Evolutionary conservation across 2,329 filamentous ascomycete genomes (phyloP), one percentile per base, ranked within the genome.

Genomic region (Helotiales sp.): DNA sequence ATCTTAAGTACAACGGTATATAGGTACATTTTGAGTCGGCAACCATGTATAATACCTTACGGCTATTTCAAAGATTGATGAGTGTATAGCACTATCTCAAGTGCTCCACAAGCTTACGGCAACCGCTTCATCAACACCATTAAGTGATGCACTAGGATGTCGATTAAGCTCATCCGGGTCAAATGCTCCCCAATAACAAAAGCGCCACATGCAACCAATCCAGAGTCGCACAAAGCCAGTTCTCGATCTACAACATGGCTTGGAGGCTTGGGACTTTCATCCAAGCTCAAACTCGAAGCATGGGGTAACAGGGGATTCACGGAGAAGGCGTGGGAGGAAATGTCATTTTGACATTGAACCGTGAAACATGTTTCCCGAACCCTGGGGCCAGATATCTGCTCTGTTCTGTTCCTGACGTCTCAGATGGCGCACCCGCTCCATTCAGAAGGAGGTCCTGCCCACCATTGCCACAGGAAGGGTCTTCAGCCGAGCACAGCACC

Each of bases 291-390:
- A 57, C 46, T 36, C 57, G 19, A 55, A 55, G 57, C 60, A 56
- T 63, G 60, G 57, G 55, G 57, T 60, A 63, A 57, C 60, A 56
- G 49, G 57, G 53, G 31, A 50, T 17, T 38, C n/a, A 27, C 48
- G 25, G 31, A 51, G 53, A 27, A 50, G 17, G 38, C n/a, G 17
- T 31, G 25, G 31, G 38, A 22, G 46, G 27, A 31, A 31, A 48
- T 44, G 40, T 30, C 29, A 31, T 48, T 33, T 33, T 12, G 46
- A 33, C 46, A 31, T 51, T 34, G 51, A 50, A 54, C 52, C 22
- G 40, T 51, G 59, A 61, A 61, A 61, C 59, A 56, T 56, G 55
- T 58, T 61, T 61, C 55, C 49, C 42, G 50, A 27, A 53, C 49
- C 2, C 46, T 4, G 27, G 15, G 12, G 29, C 24, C 22, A 44